Evolutionary conservation across 2,329 filamentous ascomycete genomes (phyloP).

Genomic region (Aspergillus sp.): DNA sequence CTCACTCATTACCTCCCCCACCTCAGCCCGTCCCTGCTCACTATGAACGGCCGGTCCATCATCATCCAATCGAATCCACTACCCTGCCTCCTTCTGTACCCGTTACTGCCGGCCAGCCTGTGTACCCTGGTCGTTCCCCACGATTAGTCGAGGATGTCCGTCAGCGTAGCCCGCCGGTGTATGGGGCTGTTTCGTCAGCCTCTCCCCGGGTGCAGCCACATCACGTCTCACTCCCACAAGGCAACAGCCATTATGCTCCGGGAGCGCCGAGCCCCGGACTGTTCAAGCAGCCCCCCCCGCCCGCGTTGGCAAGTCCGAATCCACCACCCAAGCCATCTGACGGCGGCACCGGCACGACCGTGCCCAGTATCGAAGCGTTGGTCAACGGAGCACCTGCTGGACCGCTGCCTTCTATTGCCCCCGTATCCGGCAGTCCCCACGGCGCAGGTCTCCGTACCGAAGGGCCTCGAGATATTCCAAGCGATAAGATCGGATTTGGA

Average conservation of each 20-base stretch:
- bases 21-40: slow-evolving; percentile 22
- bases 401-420: slow-evolving; percentile 16
- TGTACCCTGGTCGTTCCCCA: slow-evolving; percentile 21
- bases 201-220: slow-evolving; percentile 26
- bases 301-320: slow-evolving; percentile 6
- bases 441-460: slow-evolving; percentile 15
- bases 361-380: slow-evolving; percentile 48
- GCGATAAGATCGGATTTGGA: slow-evolving; percentile 49
- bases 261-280: slow-evolving; percentile 19
- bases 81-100: slow-evolving; percentile 17
- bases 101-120: slow-evolving; percentile 8
- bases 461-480: slow-evolving; percentile 48
- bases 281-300: slow-evolving; percentile 18
- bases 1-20: slow-evolving; percentile 15
- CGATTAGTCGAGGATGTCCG: slow-evolving; percentile 17
- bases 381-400: slow-evolving; percentile 31
- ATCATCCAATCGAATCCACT: slow-evolving; percentile 18
- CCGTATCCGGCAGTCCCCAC: slow-evolving; percentile 6
- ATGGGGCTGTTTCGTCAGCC: slow-evolving; percentile 11
- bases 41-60: slow-evolving; percentile 29
- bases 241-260: slow-evolving; percentile 13
- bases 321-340: not conserved
- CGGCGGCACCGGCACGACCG: slow-evolving; percentile 23
- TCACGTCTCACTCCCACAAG: slow-evolving; percentile 8
- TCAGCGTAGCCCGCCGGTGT: slow-evolving; percentile 22